Evolutionary conservation across 345 rosid genomes (phyloP).

Genomic region (Erucastrum elatum): DNA sequence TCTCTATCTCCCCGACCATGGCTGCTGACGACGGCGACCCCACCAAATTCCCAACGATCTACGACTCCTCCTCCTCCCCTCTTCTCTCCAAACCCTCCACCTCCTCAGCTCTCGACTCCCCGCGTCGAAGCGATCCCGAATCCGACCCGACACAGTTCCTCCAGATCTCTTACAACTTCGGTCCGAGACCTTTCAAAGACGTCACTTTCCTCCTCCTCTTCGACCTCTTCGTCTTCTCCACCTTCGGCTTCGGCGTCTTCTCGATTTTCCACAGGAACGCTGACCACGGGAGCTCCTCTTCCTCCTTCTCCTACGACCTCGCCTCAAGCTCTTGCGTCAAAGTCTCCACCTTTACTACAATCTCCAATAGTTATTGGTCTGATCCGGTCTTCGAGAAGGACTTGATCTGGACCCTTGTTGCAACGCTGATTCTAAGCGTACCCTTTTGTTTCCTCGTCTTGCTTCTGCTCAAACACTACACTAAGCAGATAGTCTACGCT

Average conservation of each 20-base stretch:
- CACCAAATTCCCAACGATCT: slow-evolving; percentile 39
- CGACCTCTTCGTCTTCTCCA: slow-evolving; percentile 54
- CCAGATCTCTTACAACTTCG: slow-evolving; percentile 81
- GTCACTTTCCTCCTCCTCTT: slow-evolving; percentile 71
- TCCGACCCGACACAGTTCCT: slow-evolving; percentile 78
- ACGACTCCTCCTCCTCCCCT: slow-evolving; percentile 53
- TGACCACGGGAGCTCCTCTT: slow-evolving; percentile 49
- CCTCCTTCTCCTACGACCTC: slow-evolving; percentile 59
- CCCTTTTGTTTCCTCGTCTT: slow-evolving; percentile 72
- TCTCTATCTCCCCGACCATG: slow-evolving; percentile 41
- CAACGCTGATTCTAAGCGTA: slow-evolving; percentile 63
- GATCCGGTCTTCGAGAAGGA: slow-evolving; percentile 41
- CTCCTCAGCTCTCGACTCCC: slow-evolving; percentile 46
- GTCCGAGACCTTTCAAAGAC: slow-evolving; percentile 79
- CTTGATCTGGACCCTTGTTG: slow-evolving; percentile 70
- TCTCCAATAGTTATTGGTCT: slow-evolving; percentile 28
- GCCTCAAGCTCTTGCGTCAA: slow-evolving; percentile 59
- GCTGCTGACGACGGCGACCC: slow-evolving; percentile 58
- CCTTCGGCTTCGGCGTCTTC: slow-evolving; percentile 83
- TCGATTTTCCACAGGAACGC: slow-evolving; percentile 57
- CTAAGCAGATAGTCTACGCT: slow-evolving; percentile 79
- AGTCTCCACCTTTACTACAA: slow-evolving; percentile 23
- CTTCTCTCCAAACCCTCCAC: slow-evolving; percentile 64
- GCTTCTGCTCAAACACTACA: slow-evolving; percentile 71
- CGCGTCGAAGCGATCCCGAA: slow-evolving; percentile 37